Percentiles rank a stretch among this genome's conserved stretches.
These are phyloP conservation scores for Polytolypa hystricis DNA, from an alignment of 2,329 filamentous ascomycete genomes.

Conservation along the genomic window DNA sequence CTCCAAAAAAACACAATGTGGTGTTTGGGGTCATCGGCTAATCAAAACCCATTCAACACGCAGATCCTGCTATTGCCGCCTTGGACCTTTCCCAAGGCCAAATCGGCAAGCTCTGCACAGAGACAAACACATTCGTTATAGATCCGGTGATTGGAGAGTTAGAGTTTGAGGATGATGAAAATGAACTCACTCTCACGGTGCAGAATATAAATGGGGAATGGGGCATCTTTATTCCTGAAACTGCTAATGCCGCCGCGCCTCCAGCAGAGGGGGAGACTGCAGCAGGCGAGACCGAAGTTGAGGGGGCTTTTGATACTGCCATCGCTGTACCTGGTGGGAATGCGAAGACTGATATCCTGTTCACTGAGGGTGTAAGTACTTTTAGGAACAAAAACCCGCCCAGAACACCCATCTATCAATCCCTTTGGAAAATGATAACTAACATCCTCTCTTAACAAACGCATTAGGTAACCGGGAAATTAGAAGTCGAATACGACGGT, in stretches of 20 bases:
- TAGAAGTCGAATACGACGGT: slow-evolving; percentile 11
- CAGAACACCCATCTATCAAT: neutral
- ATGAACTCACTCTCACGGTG: slow-evolving; percentile 20
- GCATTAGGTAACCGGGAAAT: slow-evolving; percentile 6
- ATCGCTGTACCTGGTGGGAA: neutral
- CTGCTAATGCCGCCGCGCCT: slow-evolving; percentile 5
- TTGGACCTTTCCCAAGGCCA: slow-evolving; percentile 28
- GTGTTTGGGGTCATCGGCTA: too few species aligned
- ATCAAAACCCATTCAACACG: neutral
- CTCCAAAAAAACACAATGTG: slow-evolving; percentile 14
- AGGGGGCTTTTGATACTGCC: neutral
- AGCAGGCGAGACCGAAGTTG: neutral
- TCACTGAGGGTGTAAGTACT: neutral
- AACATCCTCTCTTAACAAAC: too few species aligned
- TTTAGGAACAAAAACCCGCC: neutral
- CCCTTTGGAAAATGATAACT: too few species aligned
- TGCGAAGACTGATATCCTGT: neutral
- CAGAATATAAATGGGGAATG: slow-evolving; percentile 15
- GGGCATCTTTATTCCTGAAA: slow-evolving; percentile 22
- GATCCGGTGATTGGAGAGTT: slow-evolving; percentile 26
- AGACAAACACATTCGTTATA: slow-evolving; percentile 28
- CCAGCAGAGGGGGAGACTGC: neutral
- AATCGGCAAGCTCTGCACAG: slow-evolving; percentile 26
- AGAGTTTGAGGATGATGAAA: slow-evolving; percentile 35
- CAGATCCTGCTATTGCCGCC: slow-evolving; percentile 6